Evolutionary conservation across 345 rosid genomes (phyloP).

Genomic region (Salix arbutifolia): DNA sequence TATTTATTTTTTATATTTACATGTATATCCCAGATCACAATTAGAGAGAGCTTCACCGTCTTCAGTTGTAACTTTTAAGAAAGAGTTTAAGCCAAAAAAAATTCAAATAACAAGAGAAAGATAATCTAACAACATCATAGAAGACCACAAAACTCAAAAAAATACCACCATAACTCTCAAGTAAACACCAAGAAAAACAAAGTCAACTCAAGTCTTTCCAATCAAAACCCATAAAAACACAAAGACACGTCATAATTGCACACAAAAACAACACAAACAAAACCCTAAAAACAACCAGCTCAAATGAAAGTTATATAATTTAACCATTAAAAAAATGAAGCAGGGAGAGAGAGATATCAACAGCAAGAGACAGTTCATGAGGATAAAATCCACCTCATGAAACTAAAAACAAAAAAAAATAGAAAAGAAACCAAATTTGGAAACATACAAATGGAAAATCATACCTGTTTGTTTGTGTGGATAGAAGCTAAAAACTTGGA

Average conservation of each 20-base stretch:
- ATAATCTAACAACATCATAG: not conserved
- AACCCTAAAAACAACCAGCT: conserved; percentile 3
- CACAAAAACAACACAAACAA: conserved; percentile 9
- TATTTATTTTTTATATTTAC: not conserved
- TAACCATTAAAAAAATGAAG: not conserved
- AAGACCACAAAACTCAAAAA: conserved; percentile 1
- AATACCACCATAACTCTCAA: conserved; percentile 15
- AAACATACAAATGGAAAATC: not conserved
- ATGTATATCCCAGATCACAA: not conserved
- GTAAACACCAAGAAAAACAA: conserved; percentile 11
- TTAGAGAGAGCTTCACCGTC: not conserved
- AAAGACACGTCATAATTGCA: conserved; percentile 16
- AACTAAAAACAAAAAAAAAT: not conserved
- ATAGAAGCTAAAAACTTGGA: not conserved
- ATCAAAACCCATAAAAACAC: conserved; percentile 3
- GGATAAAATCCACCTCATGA: not conserved
- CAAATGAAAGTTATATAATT: not conserved
- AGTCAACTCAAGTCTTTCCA: conserved; percentile 34
- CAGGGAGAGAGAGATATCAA: not conserved
- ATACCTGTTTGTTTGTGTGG: conserved; percentile 18
- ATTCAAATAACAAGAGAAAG: not conserved
- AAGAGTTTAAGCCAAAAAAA: not conserved
- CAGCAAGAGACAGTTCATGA: not conserved
- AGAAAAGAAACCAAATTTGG: not conserved
- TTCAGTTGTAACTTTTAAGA: not conserved